A percentile compares a stretch with the other conserved stretches of the same genome.
Conservation (phyloP, 2,329 filamentous ascomycete genomes). For the Ophiostoma pallidulum region DNA sequence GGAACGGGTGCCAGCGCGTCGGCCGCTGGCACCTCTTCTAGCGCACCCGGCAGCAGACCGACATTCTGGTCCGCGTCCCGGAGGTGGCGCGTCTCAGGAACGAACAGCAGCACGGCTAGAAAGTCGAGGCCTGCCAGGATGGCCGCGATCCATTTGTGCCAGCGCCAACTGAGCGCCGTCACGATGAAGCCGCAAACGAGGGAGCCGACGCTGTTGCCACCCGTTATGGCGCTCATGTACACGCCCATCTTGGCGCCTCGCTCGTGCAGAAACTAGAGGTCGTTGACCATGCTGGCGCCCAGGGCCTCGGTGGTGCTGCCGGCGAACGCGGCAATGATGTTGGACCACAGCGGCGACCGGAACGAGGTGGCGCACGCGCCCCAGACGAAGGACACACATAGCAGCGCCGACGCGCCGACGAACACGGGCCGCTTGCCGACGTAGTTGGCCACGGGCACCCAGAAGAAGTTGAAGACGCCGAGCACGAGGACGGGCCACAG, state of each 20-base stretch:
- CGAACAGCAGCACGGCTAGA: conserved; percentile 22
- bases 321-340: conserved; percentile 35
- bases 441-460: conserved; percentile 38
- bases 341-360: conserved; percentile 33
- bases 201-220: conserved; percentile 24
- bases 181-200: conserved; percentile 25
- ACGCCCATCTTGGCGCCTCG: conserved; percentile 24
- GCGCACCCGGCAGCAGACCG: too few species aligned
- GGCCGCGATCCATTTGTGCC: conserved; percentile 25
- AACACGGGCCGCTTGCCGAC: conserved; percentile 38
- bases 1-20: too few species aligned
- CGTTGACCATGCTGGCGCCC: conserved; percentile 27
- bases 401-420: conserved; percentile 30
- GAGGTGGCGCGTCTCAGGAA: conserved; percentile 24
- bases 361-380: conserved; percentile 32
- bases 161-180: conserved; percentile 23
- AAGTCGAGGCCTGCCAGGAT: conserved; percentile 23
- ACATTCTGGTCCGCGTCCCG: conserved; percentile 17
- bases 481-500: conserved; percentile 35
- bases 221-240: conserved; percentile 25
- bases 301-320: conserved; percentile 35
- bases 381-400: conserved; percentile 33
- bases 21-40: too few species aligned
- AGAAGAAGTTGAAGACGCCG: conserved; percentile 39
- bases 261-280: conserved; percentile 27